Conservation (phyloP, 1,284 basidiomycete genomes). For the Porodaedalea pini region DNA sequence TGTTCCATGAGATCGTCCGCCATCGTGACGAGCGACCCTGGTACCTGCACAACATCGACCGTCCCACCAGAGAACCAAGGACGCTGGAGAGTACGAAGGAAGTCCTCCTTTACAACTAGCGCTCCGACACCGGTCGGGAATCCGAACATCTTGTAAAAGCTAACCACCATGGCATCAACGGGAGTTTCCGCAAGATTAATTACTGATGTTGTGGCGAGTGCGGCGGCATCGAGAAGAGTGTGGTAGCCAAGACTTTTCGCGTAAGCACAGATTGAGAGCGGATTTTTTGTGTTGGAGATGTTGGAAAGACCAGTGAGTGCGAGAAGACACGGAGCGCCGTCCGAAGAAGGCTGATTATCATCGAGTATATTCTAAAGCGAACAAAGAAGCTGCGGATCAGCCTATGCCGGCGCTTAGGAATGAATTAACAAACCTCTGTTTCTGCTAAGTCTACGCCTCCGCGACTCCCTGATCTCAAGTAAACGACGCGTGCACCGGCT, state of each 20-base stretch:
- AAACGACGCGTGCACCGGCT: conserved; percentile 53
- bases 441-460: conserved; percentile 57
- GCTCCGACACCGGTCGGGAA: conserved; percentile 84
- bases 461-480: conserved; percentile 58
- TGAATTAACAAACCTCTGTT: conserved; percentile 43
- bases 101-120: conserved; percentile 67
- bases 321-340: conserved; percentile 54
- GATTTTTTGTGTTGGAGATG: conserved; percentile 65
- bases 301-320: conserved; percentile 79
- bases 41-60: conserved; percentile 77
- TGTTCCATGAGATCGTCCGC: conserved; percentile 60
- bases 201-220: conserved; percentile 66
- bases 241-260: conserved; percentile 68
- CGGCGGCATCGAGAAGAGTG: conserved; percentile 75
- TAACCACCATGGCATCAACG: conserved; percentile 77
- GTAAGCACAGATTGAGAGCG: conserved; percentile 52
- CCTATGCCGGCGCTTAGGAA: not conserved
- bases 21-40: conserved; percentile 62
- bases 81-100: conserved; percentile 54
- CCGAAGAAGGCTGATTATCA: conserved; percentile 39
- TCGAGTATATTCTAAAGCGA: conserved; percentile 30
- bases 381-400: not conserved
- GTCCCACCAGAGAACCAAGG: conserved; percentile 86
- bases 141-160: conserved; percentile 89
- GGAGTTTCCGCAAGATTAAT: conserved; percentile 62